Percentiles rank a stretch among this genome's conserved stretches.
phyloP scores from a whole-genome alignment of 306 rosid species.

The Vigna hirtella region DNA sequence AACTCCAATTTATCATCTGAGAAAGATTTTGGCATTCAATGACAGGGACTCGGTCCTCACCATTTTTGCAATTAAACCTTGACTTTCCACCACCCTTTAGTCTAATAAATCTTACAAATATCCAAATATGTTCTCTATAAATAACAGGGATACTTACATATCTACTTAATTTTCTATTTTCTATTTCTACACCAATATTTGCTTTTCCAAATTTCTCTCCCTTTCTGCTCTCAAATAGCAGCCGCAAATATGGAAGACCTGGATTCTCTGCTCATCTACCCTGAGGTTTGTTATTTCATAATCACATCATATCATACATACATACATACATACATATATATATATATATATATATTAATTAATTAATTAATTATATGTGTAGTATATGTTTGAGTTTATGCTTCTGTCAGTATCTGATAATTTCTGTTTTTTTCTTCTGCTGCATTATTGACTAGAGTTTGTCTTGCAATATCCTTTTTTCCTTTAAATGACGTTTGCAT shows the following conservation, averaged over 20 bases:
- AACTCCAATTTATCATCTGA: conserved; percentile 34
- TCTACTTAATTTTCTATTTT: conserved; percentile 9
- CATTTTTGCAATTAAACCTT: conserved; percentile 41
- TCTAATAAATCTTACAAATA: background rate
- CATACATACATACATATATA: no score
- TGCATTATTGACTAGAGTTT: background rate
- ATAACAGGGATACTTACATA: conserved; percentile 42
- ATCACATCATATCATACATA: background rate
- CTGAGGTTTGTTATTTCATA: conserved; percentile 57
- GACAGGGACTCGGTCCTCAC: conserved; percentile 44
- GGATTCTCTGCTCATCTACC: conserved; percentile 56
- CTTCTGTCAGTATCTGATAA: background rate
- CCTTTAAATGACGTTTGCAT: conserved; percentile 24
- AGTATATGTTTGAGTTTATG: no score
- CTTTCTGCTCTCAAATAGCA: background rate
- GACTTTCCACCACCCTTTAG: conserved; percentile 18
- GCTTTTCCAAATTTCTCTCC: conserved; percentile 22
- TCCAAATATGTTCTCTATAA: conserved; percentile 50
- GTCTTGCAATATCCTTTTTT: conserved; percentile 6
- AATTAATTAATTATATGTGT: no score
- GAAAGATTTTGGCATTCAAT: conserved; percentile 48
- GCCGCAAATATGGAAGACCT: conserved; percentile 64
- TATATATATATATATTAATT: no score
- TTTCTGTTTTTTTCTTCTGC: conserved; percentile 15
- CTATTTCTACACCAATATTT: background rate